Conservation (phyloP, 345 rosid genomes). For the Gossypium stocksii region DNA sequence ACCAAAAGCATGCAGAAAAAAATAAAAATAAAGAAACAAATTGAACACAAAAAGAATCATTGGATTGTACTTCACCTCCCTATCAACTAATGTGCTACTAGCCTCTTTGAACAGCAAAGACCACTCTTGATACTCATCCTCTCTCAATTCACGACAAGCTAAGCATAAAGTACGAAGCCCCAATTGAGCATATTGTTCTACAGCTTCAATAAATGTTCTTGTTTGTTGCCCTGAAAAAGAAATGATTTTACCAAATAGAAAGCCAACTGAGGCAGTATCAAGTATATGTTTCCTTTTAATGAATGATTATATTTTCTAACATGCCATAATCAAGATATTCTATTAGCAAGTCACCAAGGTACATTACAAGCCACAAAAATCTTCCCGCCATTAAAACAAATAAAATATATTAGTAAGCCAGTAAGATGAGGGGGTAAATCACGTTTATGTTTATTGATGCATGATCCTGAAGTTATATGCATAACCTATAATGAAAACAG, state of each 20-base stretch:
- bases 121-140: conserved; percentile 84
- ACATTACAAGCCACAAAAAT: neutral
- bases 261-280: neutral
- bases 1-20: neutral
- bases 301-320: neutral
- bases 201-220: conserved; percentile 73
- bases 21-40: neutral
- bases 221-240: conserved; percentile 77
- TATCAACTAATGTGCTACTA: conserved; percentile 82
- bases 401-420: neutral
- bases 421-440: neutral
- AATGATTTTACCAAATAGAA: conserved; percentile 14
- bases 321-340: neutral
- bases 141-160: conserved; percentile 90
- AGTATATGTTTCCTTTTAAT: neutral
- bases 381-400: neutral
- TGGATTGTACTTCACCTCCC: conserved; percentile 65
- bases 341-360: neutral
- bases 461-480: neutral
- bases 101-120: conserved; percentile 88
- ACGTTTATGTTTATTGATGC: neutral
- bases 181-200: conserved; percentile 84
- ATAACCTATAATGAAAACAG: neutral
- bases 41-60: conserved; percentile 10
- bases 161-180: conserved; percentile 93